These are phyloP conservation scores for Fermentozyma sake DNA, from an alignment of 1,139 yeast species.

Conservation along the genomic window DNA sequence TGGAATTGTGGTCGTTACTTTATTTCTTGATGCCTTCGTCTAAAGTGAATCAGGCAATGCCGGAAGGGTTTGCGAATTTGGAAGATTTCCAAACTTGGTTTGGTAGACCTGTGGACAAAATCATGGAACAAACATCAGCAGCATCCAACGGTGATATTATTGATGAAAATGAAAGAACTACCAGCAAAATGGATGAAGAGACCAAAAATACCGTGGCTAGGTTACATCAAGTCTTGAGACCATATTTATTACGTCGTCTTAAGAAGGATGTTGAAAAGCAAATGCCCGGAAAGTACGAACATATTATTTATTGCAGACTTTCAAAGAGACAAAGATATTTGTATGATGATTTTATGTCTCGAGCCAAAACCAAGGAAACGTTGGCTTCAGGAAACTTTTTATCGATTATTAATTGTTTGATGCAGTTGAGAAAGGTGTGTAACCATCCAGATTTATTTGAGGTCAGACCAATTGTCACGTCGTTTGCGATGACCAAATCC, in stretches of 20 bases:
- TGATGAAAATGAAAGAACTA: conserved; percentile 37
- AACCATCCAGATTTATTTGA: conserved; percentile 97
- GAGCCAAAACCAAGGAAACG: conserved; percentile 93
- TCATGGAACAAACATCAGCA: conserved; percentile 62
- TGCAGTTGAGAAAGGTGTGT: conserved; percentile 97
- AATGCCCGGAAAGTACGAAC: conserved; percentile 98
- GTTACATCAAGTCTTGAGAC: conserved; percentile 89
- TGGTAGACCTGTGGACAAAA: conserved; percentile 90
- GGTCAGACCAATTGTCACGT: conserved; percentile 90
- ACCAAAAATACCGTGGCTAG: conserved; percentile 82
- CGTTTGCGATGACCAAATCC: conserved; percentile 69
- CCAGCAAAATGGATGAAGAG: conserved; percentile 51
- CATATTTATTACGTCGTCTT: conserved; percentile 83
- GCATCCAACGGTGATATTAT: conserved; percentile 43
- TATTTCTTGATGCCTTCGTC: conserved; percentile 95
- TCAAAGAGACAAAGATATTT: conserved; percentile 89
- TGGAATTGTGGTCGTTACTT: conserved; percentile 89
- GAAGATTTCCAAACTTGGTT: conserved; percentile 98
- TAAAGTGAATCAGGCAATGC: conserved; percentile 66
- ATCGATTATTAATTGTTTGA: conserved; percentile 92
- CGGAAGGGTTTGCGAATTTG: conserved; percentile 93
- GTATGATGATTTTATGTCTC: conserved; percentile 95
- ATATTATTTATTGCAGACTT: conserved; percentile 83
- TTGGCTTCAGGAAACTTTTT: conserved; percentile 91
- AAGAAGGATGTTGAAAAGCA: conserved; percentile 97